Evolutionary conservation across 2,329 filamentous ascomycete genomes (phyloP), one percentile per base, ranked within the genome.

Genomic region (Allantophomopsis lycopodina): DNA sequence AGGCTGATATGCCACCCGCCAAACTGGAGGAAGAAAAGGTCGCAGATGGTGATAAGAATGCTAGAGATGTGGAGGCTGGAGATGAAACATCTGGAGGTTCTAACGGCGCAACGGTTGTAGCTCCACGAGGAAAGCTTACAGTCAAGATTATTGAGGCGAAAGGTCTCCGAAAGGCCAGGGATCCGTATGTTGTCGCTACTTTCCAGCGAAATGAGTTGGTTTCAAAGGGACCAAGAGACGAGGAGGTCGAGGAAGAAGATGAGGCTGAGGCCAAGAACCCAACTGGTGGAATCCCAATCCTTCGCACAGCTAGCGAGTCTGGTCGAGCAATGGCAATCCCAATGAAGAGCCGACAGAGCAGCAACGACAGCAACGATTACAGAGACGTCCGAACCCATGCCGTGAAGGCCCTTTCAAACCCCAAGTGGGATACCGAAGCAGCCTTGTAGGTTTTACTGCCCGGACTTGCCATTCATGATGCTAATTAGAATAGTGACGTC

Each of bases 181-280:
- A 95, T 53, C 91, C 91, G 1, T 98, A 98, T 53, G 85, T 95
- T 39, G 87, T 98, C 10, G 94, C 84, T 43, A 88, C 95, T 18
- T 98, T 96, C 55, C 91, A 98, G 59, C 83, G 86, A 58, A 94
- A 89, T 55, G 91, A 98, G 59, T 81, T 94, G 51, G 94, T 98
- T 41, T 96, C 91, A 1, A 81, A 84, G 41, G 86, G 86, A 2
- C 84, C 88, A 11, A 75, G 79, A 47, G 66, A 65, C 40, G 70
- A 76, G 42, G 72, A 71, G 30, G 67, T 68, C 40, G 62, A 70
- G 17, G 66, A 70, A 23, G 79, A 82, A 35, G 69, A 75, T 30
- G 75, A 78, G 35, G 54, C 69, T 10, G 74, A 79, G 40, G 54
- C 69, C 42, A 47, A 64, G 17, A 70, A 65, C 51, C 36, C 49